phyloP scores from a whole-genome alignment of 176 grass and related monocot genomes.

The Areca catechu region DNA sequence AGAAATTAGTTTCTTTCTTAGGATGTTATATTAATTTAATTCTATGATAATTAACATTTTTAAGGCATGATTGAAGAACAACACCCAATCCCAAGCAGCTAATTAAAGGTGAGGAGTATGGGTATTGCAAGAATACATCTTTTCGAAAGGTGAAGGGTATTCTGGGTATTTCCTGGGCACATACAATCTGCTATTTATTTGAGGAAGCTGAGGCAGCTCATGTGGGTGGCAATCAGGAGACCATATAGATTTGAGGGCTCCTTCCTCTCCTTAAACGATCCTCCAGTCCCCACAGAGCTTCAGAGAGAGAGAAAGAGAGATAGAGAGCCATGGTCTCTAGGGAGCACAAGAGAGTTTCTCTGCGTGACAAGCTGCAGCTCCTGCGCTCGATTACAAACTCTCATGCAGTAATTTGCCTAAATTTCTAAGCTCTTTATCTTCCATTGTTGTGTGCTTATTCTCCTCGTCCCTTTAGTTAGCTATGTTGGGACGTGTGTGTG shows the following conservation, averaged over 20 bases:
- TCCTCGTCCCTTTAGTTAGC: not conserved
- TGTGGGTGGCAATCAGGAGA: not conserved
- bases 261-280: constrained; percentile 7
- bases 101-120: too few relatives aligned
- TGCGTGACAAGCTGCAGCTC: constrained; percentile 71
- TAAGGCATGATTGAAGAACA: too few relatives aligned
- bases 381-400: constrained; percentile 84
- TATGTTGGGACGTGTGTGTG: not conserved
- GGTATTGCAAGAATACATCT: too few relatives aligned
- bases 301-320: constrained; percentile 1
- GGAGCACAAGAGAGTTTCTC: constrained; percentile 60
- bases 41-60: too few relatives aligned
- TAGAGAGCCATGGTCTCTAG: constrained; percentile 46
- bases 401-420: constrained; percentile 42
- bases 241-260: not conserved
- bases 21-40: too few relatives aligned
- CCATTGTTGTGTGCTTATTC: not conserved
- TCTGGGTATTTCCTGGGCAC: too few relatives aligned
- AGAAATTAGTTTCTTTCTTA: too few relatives aligned
- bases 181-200: not conserved
- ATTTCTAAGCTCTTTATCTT: not conserved
- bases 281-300: not conserved
- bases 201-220: constrained; percentile 10
- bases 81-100: too few relatives aligned
- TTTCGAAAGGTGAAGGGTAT: too few relatives aligned